Base-by-base conservation (phyloP, 1,284 basidiomycete species). In the Rhizoctonia solani region DNA sequence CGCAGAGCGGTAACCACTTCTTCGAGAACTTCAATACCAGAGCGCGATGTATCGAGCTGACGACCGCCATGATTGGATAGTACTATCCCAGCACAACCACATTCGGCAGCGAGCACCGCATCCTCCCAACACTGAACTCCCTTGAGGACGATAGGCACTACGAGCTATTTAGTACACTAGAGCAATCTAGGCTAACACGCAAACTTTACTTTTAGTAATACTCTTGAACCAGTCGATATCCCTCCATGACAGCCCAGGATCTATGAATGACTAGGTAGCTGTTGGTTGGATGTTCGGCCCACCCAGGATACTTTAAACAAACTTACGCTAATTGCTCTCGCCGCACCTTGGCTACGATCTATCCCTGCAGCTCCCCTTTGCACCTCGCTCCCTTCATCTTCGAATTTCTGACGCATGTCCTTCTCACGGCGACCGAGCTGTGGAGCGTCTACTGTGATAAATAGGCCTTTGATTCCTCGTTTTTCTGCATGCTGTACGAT, bases 351-450 rank as follows among this genome's bases (percentile, higher is more conserved):
- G 42, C 90, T 89, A 49, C 92, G 85, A 74, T 95, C 88, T 23
- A 94, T 81, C 69, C 83, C 79, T 66, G 85, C 81, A 29, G 83
- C 81, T 70, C 71, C 74, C 81, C 76, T 88, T 85, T 73, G 90
- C 58, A 75, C 76, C 44, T 72, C 85, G 2, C 91, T 89, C 69
- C 92, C 91, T 47, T 87, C 87, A 6, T 89, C 94, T 46, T 93
- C 93, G 71, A 97, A 97, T 75, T 95, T 96, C 83, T 91, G 91
- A 42, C 95, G 83, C 95, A 98, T 98, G 75, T 98, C 95, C 87
- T 93, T 92, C 77, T 95, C 93, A 67, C 93, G 84, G 25, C 93
- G 84, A 56, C 93, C 94, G 19, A 97, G 85, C 73, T 95, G 93
- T 3, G 94, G 94, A 2, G 94, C 93, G 75, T 97, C 93, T 29